phyloP scores from a whole-genome alignment of 1,139 yeast genomes.

The Eremothecium cymbalariae region DNA sequence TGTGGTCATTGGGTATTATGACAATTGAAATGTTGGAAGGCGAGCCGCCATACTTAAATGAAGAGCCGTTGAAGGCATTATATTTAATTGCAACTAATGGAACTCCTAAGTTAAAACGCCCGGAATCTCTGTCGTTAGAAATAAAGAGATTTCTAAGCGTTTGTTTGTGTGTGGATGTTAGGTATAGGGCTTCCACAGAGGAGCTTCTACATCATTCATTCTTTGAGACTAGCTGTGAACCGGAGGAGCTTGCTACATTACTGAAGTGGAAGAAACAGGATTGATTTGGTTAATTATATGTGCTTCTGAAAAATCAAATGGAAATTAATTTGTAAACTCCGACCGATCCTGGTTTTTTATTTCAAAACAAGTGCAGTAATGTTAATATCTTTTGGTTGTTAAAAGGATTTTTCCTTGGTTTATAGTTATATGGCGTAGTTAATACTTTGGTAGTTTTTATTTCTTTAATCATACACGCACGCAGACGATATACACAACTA shows the following conservation, averaged over 20 bases:
- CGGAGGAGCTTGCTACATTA: constrained; percentile 59
- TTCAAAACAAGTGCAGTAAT: too few relatives aligned
- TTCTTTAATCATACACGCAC: too few relatives aligned
- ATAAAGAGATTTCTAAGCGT: constrained; percentile 84
- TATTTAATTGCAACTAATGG: constrained; percentile 95
- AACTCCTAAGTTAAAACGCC: constrained; percentile 87
- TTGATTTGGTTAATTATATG: too few relatives aligned
- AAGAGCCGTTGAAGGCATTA: constrained; percentile 83
- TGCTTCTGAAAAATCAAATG: too few relatives aligned
- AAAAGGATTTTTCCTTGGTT: too few relatives aligned
- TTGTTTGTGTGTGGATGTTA: constrained; percentile 91
- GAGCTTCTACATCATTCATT: constrained; percentile 79
- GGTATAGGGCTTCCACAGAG: constrained; percentile 83
- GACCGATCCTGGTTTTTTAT: too few relatives aligned
- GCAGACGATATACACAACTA: too few relatives aligned
- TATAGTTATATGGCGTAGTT: too few relatives aligned
- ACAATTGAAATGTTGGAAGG: constrained; percentile 98
- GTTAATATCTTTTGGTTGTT: too few relatives aligned
- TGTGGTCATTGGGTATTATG: constrained; percentile 98
- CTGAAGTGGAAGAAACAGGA: constrained; percentile 58
- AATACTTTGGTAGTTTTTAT: too few relatives aligned
- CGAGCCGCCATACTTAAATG: constrained; percentile 95
- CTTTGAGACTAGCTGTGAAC: constrained; percentile 60
- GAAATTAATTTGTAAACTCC: too few relatives aligned
- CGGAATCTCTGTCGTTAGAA: constrained; percentile 67